Base-by-base conservation (phyloP, 768 basidiomycete genomes). In the Suillus paluster region DNA sequence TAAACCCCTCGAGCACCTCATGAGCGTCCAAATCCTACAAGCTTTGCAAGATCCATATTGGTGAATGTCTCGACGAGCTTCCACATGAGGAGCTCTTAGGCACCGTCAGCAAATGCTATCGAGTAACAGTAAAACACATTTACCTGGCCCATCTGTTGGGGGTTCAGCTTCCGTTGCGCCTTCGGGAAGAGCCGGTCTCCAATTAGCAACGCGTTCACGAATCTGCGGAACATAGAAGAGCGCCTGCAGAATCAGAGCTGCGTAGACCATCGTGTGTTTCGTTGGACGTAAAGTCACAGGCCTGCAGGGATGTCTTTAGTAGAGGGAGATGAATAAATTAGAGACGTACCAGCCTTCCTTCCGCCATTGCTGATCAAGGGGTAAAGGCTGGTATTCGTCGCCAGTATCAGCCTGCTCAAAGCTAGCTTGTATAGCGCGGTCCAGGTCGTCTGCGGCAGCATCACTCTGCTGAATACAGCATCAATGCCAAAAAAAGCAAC, bases 221-320 rank as follows among this genome's bases (percentile, higher is more conserved):
- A 92, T 82, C 80, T 92, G 91, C 2, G 91, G 91, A 5, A 93
- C 80, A 62, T 83, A 84, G 69, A 84, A 91, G 4, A 93, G 67
- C 0, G 84, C 85, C 36, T 70, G 65, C 63, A 76, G 60, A 57
- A 91, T 81, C 68, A 91, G 74, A 1, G 87, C 84, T 25, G 87
- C 87, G 63, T 90, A 87, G 2, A 82, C 81, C 30, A 84, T 74
- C 1, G 78, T 75, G 1, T 84, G 73, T 23, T 71, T 66, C 21
- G 84, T 82, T 1, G 89, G 83, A 25, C 91, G 88, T 23, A 92
- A 66, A 9, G 87, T 87, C 36, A 92, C 81, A 14, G 91, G 91
- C n/a, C 91, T 93, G 58, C 17, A 5, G 21, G 15, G 8, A 30
- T n/a, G 17, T 2, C 19, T 34, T 63, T 9, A 68, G 52, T 60